These are phyloP conservation scores for Turritis glabra DNA, from an alignment of 345 rosid species.

Conservation along the genomic window DNA sequence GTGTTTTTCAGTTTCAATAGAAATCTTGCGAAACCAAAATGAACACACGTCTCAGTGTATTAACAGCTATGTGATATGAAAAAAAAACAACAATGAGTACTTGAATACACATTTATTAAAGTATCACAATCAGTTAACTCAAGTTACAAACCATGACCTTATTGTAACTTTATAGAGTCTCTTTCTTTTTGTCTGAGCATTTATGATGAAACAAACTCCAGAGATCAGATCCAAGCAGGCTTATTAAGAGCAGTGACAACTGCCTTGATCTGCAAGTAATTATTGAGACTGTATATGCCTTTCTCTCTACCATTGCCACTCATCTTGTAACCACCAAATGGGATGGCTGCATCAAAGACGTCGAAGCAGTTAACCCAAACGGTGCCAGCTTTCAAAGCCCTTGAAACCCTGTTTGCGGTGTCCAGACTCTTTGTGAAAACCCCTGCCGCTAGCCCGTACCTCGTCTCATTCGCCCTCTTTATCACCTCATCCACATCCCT, in stretches of 20 bases:
- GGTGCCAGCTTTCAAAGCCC: conserved; percentile 78
- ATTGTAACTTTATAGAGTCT: background rate
- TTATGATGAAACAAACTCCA: background rate
- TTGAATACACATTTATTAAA: conserved; percentile 12
- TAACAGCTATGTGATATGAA: background rate
- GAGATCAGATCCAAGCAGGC: conserved; percentile 81
- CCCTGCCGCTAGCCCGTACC: conserved; percentile 89
- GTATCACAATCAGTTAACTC: conserved; percentile 15
- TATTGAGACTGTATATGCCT: conserved; percentile 82
- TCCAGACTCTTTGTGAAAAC: conserved; percentile 74
- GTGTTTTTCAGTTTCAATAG: background rate
- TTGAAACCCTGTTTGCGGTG: conserved; percentile 65
- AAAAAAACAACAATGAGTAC: background rate
- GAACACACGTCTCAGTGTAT: background rate
- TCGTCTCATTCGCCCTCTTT: conserved; percentile 61
- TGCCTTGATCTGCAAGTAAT: conserved; percentile 95
- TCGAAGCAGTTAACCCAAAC: conserved; percentile 94
- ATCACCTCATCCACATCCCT: conserved; percentile 81
- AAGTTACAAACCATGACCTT: conserved; percentile 2
- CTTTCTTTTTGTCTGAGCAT: conserved; percentile 13
- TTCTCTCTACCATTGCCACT: conserved; percentile 95
- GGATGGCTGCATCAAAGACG: conserved; percentile 89
- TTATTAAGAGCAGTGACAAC: conserved; percentile 73
- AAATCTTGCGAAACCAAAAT: background rate
- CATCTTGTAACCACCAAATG: conserved; percentile 97